Percentiles rank a stretch among this genome's conserved stretches.
These are phyloP conservation scores for Salix dunnii DNA, from an alignment of 345 rosid species.

Conservation along the genomic window DNA sequence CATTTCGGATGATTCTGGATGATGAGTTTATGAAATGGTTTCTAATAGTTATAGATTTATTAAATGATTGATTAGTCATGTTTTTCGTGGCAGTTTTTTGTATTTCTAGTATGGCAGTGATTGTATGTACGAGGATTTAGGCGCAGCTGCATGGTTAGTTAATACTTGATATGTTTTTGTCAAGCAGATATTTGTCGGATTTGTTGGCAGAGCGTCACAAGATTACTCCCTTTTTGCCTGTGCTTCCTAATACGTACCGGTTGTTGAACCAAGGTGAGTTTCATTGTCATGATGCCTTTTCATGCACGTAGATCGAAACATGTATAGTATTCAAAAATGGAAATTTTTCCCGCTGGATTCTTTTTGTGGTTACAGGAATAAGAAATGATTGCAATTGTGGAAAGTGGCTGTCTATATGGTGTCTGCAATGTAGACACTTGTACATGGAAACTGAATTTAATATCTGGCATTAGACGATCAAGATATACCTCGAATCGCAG, in stretches of 20 bases:
- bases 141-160: neutral
- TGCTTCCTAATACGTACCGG: conserved; percentile 56
- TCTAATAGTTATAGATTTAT: neutral
- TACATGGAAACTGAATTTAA: neutral
- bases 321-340: neutral
- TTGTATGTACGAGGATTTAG: neutral
- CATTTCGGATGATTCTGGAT: neutral
- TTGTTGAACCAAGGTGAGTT: conserved; percentile 75
- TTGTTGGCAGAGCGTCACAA: conserved; percentile 74
- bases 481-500: neutral
- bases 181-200: conserved; percentile 67
- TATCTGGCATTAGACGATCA: neutral
- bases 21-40: neutral
- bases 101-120: neutral
- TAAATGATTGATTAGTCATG: neutral
- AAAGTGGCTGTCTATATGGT: neutral
- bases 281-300: neutral
- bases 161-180: conserved; percentile 2
- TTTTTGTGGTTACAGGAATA: neutral
- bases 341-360: neutral
- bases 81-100: neutral
- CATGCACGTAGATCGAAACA: neutral
- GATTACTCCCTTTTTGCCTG: conserved; percentile 63
- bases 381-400: no score
- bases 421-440: neutral